Conservation (phyloP, 2,329 filamentous ascomycete genomes). For the Ceratocystis variospora region DNA sequence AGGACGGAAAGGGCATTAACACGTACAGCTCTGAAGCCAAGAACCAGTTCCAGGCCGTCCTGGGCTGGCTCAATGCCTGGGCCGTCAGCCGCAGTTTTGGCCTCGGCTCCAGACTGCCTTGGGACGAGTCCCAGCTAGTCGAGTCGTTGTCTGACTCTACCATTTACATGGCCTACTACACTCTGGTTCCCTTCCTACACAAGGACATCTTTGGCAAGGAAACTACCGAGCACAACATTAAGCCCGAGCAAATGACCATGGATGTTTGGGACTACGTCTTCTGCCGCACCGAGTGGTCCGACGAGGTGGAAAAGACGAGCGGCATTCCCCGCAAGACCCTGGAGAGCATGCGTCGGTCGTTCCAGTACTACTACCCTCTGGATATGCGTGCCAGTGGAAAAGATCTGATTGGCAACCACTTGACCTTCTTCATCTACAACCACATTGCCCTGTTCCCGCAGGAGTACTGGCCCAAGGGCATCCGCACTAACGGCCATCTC, state of each 20-base stretch:
- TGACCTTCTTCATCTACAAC: constrained; percentile 92
- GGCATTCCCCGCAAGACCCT: constrained; percentile 63
- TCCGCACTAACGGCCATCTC: constrained; percentile 85
- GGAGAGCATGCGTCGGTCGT: constrained; percentile 72
- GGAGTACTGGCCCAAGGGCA: constrained; percentile 74
- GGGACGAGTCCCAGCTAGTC: constrained; percentile 82
- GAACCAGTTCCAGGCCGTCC: constrained; percentile 67
- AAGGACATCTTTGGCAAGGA: constrained; percentile 72
- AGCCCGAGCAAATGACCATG: constrained; percentile 77
- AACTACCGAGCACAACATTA: constrained; percentile 54
- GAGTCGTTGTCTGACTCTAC: constrained; percentile 87
- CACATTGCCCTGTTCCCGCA: constrained; percentile 79
- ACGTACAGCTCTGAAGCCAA: constrained; percentile 66
- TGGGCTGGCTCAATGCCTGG: constrained; percentile 93
- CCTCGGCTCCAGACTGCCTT: constrained; percentile 84
- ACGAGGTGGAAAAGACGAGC: constrained; percentile 49
- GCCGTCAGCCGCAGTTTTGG: constrained; percentile 85
- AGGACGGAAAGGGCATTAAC: constrained; percentile 55
- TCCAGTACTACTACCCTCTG: constrained; percentile 93
- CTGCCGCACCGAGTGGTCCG: constrained; percentile 54
- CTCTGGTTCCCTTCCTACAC: constrained; percentile 53
- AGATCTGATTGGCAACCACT: constrained; percentile 82
- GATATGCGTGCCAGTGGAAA: constrained; percentile 83
- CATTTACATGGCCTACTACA: constrained; percentile 79
- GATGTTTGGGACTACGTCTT: constrained; percentile 97